A percentile compares a stretch with the other conserved stretches of the same genome.
Evolutionary conservation across 345 rosid species (phyloP).

Genomic region (Limnanthes douglasii): DNA sequence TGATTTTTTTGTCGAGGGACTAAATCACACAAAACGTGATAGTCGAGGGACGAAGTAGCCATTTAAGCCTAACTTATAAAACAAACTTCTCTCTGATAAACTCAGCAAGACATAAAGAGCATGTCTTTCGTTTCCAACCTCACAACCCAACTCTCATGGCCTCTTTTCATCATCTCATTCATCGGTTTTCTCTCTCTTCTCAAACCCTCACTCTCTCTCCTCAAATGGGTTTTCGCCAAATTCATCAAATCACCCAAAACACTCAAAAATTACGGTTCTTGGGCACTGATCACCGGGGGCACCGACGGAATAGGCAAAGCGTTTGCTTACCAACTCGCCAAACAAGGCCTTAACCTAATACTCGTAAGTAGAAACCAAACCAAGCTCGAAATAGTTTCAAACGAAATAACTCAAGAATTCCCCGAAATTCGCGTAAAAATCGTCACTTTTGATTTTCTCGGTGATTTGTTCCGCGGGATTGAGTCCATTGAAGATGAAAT

Average conservation of each 20-base stretch:
- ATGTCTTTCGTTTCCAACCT: no score
- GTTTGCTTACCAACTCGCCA: slow-evolving; percentile 47
- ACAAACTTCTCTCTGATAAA: no score
- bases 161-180: slow-evolving; percentile 27
- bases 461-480: slow-evolving; percentile 11
- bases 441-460: slow-evolving; percentile 38
- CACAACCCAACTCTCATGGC: no score
- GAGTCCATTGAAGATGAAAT: slow-evolving; percentile 28
- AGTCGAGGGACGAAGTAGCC: no score
- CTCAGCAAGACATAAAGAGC: no score
- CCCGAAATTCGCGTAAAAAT: slow-evolving; percentile 23
- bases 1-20: no score
- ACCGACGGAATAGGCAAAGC: slow-evolving; percentile 85
- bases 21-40: no score
- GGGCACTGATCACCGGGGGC: slow-evolving; percentile 87
- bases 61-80: no score
- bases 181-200: slow-evolving; percentile 38
- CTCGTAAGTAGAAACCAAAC: slow-evolving; percentile 44
- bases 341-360: slow-evolving; percentile 45
- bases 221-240: slow-evolving; percentile 27
- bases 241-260: slow-evolving; percentile 32
- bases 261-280: slow-evolving; percentile 52
- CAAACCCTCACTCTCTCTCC: slow-evolving; percentile 17
- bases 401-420: slow-evolving; percentile 21
- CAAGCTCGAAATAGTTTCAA: slow-evolving; percentile 30